A percentile compares a stretch with the other conserved stretches of the same genome.
These are phyloP conservation scores for Amanita jacksonii DNA, from an alignment of 768 basidiomycete genomes.

Conservation along the genomic window DNA sequence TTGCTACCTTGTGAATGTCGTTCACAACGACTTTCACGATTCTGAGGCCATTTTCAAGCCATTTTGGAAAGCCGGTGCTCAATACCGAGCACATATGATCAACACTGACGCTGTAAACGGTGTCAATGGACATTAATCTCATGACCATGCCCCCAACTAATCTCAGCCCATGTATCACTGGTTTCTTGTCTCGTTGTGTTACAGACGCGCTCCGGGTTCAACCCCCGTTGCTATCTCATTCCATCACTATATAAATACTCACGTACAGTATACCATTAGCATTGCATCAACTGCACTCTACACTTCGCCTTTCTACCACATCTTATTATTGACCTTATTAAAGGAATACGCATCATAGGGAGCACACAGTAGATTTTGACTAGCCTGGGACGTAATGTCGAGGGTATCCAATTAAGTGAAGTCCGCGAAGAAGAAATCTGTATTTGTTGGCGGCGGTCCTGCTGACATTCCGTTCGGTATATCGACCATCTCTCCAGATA, in stretches of 20 bases:
- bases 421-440: constrained; percentile 84
- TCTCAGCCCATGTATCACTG: constrained; percentile 13
- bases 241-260: constrained; percentile 3
- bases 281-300: constrained; percentile 19
- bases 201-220: constrained; percentile 69
- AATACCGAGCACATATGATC: constrained; percentile 35
- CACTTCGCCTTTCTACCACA: constrained; percentile 2
- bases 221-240: constrained; percentile 55
- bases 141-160: not conserved
- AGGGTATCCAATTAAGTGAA: constrained; percentile 21
- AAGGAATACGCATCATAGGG: not conserved
- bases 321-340: not conserved
- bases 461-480: constrained; percentile 72
- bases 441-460: constrained; percentile 72
- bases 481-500: constrained; percentile 84
- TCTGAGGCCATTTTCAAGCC: constrained; percentile 78
- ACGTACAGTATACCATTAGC: constrained; percentile 7
- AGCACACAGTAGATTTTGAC: not conserved
- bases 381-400: constrained; percentile 1
- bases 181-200: too few relatives aligned
- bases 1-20: constrained; percentile 86
- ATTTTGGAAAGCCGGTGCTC: constrained; percentile 69
- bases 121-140: constrained; percentile 31
- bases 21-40: constrained; percentile 92
- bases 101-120: constrained; percentile 32